Evolutionary conservation across 305 asterid species (phyloP).

Genomic region (Fraxinus nigra): DNA sequence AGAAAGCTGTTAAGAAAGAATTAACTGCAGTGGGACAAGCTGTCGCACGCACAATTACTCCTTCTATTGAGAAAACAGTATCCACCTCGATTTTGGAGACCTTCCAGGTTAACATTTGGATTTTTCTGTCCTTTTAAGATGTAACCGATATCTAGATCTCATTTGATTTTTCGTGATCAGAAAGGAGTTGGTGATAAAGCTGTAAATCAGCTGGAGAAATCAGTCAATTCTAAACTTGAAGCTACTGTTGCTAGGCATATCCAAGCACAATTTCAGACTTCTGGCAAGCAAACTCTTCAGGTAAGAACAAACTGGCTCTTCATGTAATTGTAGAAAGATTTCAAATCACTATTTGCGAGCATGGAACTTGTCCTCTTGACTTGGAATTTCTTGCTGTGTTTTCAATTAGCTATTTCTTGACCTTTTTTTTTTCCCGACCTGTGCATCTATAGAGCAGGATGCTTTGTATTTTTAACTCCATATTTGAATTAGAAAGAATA

Average conservation of each 20-base stretch:
- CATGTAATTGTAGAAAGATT: background rate
- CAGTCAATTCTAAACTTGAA: slow-evolving; percentile 78
- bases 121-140: background rate
- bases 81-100: slow-evolving; percentile 60
- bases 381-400: background rate
- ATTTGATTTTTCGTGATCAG: slow-evolving; percentile 48
- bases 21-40: slow-evolving; percentile 64
- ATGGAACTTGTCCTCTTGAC: background rate
- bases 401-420: background rate
- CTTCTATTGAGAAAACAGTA: slow-evolving; percentile 69
- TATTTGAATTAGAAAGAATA: background rate
- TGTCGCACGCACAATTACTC: slow-evolving; percentile 63
- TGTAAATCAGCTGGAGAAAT: slow-evolving; percentile 75
- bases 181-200: slow-evolving; percentile 91
- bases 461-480: background rate
- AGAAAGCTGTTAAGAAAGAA: slow-evolving; percentile 74
- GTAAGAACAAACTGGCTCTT: slow-evolving; percentile 29
- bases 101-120: slow-evolving; percentile 62
- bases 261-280: slow-evolving; percentile 81
- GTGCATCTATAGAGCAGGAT: background rate
- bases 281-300: slow-evolving; percentile 96
- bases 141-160: slow-evolving; percentile 19
- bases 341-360: background rate
- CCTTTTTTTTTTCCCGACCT: background rate
- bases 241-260: slow-evolving; percentile 74